These are phyloP conservation scores for Esteya vermicola DNA, from an alignment of 2,329 filamentous ascomycete species.

Conservation along the genomic window DNA sequence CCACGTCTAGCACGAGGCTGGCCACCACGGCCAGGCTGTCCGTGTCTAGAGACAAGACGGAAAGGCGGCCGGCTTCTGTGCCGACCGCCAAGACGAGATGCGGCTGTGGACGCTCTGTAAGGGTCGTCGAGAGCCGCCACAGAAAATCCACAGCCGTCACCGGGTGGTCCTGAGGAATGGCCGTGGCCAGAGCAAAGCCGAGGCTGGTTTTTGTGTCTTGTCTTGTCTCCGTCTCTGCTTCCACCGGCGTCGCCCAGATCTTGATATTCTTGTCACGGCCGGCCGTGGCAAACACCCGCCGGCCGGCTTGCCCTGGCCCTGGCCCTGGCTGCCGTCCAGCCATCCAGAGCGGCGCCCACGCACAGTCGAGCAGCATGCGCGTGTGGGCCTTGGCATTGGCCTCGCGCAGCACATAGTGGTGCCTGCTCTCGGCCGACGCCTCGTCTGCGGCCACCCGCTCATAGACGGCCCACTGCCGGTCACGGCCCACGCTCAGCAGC, in stretches of 20 bases:
- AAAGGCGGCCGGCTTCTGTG: slow-evolving; percentile 37
- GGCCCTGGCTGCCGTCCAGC: no score
- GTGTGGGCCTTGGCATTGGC: slow-evolving; percentile 74
- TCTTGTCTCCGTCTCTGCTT: slow-evolving; percentile 6
- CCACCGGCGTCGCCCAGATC: slow-evolving; percentile 40
- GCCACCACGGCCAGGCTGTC: slow-evolving; percentile 19
- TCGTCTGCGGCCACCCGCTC: slow-evolving; percentile 34
- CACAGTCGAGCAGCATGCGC: slow-evolving; percentile 80
- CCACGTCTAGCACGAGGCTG: slow-evolving; percentile 19
- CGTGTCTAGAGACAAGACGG: slow-evolving; percentile 26
- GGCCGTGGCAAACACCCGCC: slow-evolving; percentile 62
- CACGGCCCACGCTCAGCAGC: slow-evolving; percentile 75
- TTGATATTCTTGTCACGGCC: slow-evolving; percentile 79
- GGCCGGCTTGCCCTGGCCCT: no score
- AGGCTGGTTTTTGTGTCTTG: slow-evolving; percentile 10
- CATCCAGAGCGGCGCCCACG: slow-evolving; percentile 54
- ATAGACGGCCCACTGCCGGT: slow-evolving; percentile 85
- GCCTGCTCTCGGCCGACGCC: slow-evolving; percentile 13
- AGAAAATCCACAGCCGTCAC: slow-evolving; percentile 62
- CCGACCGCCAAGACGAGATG: slow-evolving; percentile 40
- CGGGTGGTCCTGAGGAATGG: slow-evolving; percentile 40
- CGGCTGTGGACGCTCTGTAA: slow-evolving; percentile 13
- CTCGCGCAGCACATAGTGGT: slow-evolving; percentile 40
- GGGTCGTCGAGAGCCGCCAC: slow-evolving; percentile 16
- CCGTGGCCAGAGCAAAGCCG: slow-evolving; percentile 40